phyloP scores from a whole-genome alignment of 1,284 basidiomycete species.

The Marasmius tenuissimus region DNA sequence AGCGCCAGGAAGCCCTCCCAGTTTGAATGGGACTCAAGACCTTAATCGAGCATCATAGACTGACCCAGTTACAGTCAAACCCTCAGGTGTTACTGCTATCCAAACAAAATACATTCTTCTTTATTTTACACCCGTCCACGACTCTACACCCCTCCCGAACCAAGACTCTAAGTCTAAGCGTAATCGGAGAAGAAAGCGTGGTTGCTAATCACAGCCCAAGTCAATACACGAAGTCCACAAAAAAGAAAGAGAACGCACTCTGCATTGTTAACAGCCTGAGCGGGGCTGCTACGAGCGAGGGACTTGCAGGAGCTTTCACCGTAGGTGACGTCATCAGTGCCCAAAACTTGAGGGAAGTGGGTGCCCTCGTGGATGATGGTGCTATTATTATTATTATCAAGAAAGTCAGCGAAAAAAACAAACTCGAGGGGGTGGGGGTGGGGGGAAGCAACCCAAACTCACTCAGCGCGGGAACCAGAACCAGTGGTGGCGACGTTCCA shows the following conservation, averaged over 20 bases:
- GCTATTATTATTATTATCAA: too few relatives aligned
- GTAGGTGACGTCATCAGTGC: conserved; percentile 10
- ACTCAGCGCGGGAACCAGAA: background rate
- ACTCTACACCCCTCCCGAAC: background rate
- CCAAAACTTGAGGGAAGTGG: conserved; percentile 13
- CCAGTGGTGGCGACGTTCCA: background rate
- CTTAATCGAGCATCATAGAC: too few relatives aligned
- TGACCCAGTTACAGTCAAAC: too few relatives aligned
- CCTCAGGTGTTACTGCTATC: too few relatives aligned
- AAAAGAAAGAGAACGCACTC: too few relatives aligned
- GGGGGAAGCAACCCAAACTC: background rate
- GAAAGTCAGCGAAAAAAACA: too few relatives aligned
- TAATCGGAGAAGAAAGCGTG: conserved; percentile 15
- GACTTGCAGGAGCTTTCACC: conserved; percentile 5
- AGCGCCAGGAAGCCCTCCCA: too few relatives aligned
- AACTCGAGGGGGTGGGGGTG: background rate
- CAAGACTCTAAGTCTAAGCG: background rate
- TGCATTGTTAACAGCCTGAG: conserved; percentile 10
- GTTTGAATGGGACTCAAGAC: too few relatives aligned
- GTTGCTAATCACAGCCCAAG: conserved; percentile 3
- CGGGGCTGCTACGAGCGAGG: conserved; percentile 6
- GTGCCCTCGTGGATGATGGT: conserved; percentile 13
- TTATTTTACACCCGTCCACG: conserved; percentile 34
- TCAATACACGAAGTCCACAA: background rate
- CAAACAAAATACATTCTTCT: too few relatives aligned